Evolutionary conservation across 495 filamentous ascomycete genomes (phyloP), one percentile per base, ranked within the genome.

Genomic region (Penicillium daleae): DNA sequence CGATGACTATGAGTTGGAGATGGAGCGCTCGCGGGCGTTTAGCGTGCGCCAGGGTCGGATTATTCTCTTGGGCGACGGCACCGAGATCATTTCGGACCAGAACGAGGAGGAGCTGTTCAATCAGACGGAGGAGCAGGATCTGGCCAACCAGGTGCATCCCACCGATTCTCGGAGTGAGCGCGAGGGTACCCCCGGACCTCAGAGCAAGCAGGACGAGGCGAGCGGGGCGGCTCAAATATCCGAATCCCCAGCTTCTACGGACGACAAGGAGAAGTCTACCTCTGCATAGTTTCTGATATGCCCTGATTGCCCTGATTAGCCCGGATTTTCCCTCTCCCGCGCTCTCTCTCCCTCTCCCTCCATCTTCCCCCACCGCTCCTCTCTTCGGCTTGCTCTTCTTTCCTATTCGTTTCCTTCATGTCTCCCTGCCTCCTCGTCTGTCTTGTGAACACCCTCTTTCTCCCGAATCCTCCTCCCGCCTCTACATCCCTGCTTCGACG

Each of bases 71-170:
- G 93, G 95, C 39, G 92, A 98, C 80, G 95, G 94, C 64, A 95
- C 91, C 60, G 93, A 97, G 80, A 83, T 95, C 64, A 77, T 92
- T 57, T 90, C 90, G 44, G 93, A 92, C 68, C 89, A 90, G 61
- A 88, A 92, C 69, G 94, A 97, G 66, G 87, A 88, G 33, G 91
- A 97, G 63, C 92, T 97, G 84, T 94, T 96, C 80, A 93, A 97
- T 74, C 87, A 92, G 61, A 71, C 71, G 22, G 92, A 96, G 73
- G 90, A 95, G 64, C 90, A 90, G 74, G 93, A 94, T 63, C 64
- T 83, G 32, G 76, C 77, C 56, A 82, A 80, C 64, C 86, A 88
- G 73, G 84, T 85, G 51, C 78, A 78, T 68, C 83, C 68, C 21
- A 58, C 72, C 51, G 73, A 79, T 57, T 68, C 77, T 39, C 72